phyloP scores from a whole-genome alignment of 495 filamentous ascomycete genomes.

The Aspergillus kassunensis region DNA sequence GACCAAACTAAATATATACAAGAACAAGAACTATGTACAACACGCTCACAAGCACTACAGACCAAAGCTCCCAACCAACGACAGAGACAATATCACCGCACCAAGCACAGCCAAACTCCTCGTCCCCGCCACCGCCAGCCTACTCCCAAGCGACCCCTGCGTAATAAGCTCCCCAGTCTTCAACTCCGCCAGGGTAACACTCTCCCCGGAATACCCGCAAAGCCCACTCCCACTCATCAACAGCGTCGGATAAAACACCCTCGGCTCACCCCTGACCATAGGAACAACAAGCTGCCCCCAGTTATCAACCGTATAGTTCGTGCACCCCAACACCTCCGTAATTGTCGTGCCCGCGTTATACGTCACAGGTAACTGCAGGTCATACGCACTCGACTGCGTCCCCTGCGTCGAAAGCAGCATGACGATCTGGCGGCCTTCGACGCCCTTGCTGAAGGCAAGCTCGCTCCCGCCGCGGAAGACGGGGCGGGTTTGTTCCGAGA shows the following conservation, averaged over 20 bases:
- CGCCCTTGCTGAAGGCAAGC: slow-evolving; percentile 57
- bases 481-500: slow-evolving; percentile 42
- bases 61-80: too few relatives aligned
- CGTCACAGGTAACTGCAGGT: slow-evolving; percentile 36
- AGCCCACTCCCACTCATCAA: slow-evolving; percentile 22
- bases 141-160: too few relatives aligned
- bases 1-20: too few relatives aligned
- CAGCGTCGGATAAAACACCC: slow-evolving; percentile 30
- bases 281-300: slow-evolving; percentile 26
- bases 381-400: slow-evolving; percentile 31
- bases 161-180: background rate
- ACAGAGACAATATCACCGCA: too few relatives aligned
- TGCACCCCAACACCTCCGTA: slow-evolving; percentile 46
- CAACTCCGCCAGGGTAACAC: background rate
- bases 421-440: slow-evolving; percentile 45
- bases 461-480: slow-evolving; percentile 48
- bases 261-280: slow-evolving; percentile 41
- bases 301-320: slow-evolving; percentile 23
- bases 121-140: too few relatives aligned
- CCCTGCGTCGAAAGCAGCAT: slow-evolving; percentile 54
- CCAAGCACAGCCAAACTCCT: background rate
- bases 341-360: slow-evolving; percentile 34
- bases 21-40: too few relatives aligned
- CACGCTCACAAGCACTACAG: too few relatives aligned
- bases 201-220: slow-evolving; percentile 13